Percentiles rank a stretch among this genome's conserved stretches.
These are phyloP conservation scores for Cryptococcus floricola DNA, from an alignment of 1,284 basidiomycete genomes.

Conservation along the genomic window DNA sequence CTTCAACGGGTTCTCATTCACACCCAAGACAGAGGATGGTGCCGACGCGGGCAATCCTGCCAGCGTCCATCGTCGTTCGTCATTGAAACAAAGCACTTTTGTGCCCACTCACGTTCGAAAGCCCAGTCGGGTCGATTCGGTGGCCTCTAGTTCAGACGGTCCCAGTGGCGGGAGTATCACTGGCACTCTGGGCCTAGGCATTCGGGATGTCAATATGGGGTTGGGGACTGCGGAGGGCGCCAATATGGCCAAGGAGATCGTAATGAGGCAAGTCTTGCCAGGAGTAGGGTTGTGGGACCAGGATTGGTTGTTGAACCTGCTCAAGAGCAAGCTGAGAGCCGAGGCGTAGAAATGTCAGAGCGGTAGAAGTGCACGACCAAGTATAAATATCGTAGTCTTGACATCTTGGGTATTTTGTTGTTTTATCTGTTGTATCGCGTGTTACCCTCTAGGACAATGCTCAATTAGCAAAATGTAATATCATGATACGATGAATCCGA, in stretches of 20 bases:
- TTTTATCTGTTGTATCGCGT: too few relatives aligned
- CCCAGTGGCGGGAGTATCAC: not conserved
- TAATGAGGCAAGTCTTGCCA: slow-evolving; percentile 1
- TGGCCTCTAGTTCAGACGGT: not conserved
- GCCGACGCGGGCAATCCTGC: not conserved
- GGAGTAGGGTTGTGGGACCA: slow-evolving; percentile 43
- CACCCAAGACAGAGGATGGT: slow-evolving; percentile 15
- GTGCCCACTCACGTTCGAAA: not conserved
- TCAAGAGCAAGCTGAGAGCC: slow-evolving; percentile 28
- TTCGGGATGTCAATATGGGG: not conserved
- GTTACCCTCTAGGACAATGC: too few relatives aligned
- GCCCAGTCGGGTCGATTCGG: slow-evolving; percentile 12
- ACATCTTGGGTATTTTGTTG: too few relatives aligned
- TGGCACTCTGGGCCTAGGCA: not conserved
- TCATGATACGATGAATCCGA: too few relatives aligned
- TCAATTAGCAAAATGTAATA: too few relatives aligned
- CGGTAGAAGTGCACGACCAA: too few relatives aligned
- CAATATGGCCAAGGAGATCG: not conserved
- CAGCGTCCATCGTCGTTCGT: not conserved
- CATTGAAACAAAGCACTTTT: not conserved
- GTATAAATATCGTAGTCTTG: too few relatives aligned
- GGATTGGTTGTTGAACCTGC: slow-evolving; percentile 40
- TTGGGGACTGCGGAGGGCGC: not conserved
- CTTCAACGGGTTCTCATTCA: slow-evolving; percentile 27
- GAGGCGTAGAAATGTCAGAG: slow-evolving; percentile 14